These are phyloP conservation scores for Nicotiana tomentosiformis DNA, from an alignment of 257 asterid species.

Conservation along the genomic window DNA sequence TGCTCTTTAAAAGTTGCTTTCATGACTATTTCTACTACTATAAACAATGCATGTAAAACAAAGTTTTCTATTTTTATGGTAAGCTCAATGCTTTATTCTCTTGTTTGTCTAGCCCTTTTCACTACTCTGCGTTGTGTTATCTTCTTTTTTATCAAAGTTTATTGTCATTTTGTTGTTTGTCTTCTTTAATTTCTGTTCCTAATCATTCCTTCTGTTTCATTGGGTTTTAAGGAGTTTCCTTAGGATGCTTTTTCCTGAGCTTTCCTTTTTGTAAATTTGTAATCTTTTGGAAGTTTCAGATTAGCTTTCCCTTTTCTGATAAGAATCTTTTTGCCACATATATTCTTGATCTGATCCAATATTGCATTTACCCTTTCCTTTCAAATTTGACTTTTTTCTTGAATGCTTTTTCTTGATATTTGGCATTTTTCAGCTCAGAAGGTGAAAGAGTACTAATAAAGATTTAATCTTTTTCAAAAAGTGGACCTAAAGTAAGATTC, in stretches of 20 bases:
- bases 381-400: neutral
- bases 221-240: neutral
- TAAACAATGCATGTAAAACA: constrained; percentile 1
- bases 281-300: neutral
- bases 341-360: constrained; percentile 3
- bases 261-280: constrained; percentile 3
- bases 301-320: neutral
- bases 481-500: constrained; percentile 13
- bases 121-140: constrained; percentile 2
- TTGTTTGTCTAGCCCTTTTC: constrained; percentile 25
- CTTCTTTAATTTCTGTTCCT: constrained; percentile 13
- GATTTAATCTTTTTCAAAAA: constrained; percentile 12
- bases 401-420: neutral
- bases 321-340: neutral
- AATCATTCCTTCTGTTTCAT: constrained; percentile 18
- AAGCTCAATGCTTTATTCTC: constrained; percentile 21
- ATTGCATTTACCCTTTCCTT: neutral
- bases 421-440: neutral
- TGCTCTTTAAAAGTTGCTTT: neutral
- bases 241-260: neutral
- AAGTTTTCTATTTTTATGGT: constrained; percentile 12
- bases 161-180: constrained; percentile 9
- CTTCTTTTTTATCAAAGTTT: constrained; percentile 5
- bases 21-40: neutral
- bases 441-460: neutral